phyloP scores from a whole-genome alignment of 805 yeast species.

The Kodamaea hsintzibuensis region DNA sequence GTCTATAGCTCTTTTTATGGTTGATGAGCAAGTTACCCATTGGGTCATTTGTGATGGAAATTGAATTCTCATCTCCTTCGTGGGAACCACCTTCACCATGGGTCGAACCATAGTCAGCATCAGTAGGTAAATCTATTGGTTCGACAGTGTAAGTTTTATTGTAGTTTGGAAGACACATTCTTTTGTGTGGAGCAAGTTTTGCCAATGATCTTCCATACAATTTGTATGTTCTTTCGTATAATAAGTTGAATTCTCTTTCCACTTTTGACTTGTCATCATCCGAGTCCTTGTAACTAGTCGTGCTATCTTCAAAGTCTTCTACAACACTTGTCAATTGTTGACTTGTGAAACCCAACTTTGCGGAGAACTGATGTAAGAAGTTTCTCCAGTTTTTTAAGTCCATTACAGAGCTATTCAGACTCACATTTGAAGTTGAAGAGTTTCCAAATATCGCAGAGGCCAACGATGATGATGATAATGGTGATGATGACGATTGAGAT shows the following conservation, averaged over 20 bases:
- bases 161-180: conserved; percentile 42
- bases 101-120: conserved; percentile 18
- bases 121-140: background rate
- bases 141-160: conserved; percentile 24
- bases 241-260: conserved; percentile 32
- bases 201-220: conserved; percentile 40
- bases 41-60: conserved; percentile 42
- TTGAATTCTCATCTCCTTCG: conserved; percentile 32
- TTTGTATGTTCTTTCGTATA: conserved; percentile 38
- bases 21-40: conserved; percentile 44
- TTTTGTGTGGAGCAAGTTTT: conserved; percentile 35
- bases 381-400: conserved; percentile 39
- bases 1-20: conserved; percentile 17
- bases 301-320: conserved; percentile 12
- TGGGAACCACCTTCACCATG: conserved; percentile 21
- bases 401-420: conserved; percentile 20
- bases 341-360: conserved; percentile 36
- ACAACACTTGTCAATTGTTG: conserved; percentile 30
- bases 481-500: conserved; percentile 19
- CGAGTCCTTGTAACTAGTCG: conserved; percentile 4
- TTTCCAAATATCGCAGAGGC: conserved; percentile 25
- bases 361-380: conserved; percentile 34
- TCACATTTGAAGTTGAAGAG: conserved; percentile 25
- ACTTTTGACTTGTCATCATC: conserved; percentile 13
- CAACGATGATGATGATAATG: conserved; percentile 21